A percentile compares a stretch with the other conserved stretches of the same genome.
Evolutionary conservation across 2,329 filamentous ascomycete genomes (phyloP).

Genomic region (Diaporthe ilicicola): DNA sequence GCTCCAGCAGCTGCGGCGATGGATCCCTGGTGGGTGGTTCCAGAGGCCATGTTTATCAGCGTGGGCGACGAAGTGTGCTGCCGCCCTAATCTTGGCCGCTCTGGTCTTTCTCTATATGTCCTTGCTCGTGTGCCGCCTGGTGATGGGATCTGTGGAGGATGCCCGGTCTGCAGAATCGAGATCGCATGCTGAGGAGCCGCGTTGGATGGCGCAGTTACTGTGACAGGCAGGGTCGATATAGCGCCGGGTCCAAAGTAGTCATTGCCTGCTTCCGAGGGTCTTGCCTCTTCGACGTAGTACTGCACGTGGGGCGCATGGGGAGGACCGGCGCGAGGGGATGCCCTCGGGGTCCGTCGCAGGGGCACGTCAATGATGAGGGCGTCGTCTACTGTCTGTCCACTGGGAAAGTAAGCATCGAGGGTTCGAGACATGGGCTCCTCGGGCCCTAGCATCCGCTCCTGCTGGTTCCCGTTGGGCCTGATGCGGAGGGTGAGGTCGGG

Average conservation of each 20-base stretch:
- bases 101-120: conserved; percentile 63
- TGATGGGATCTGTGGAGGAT: conserved; percentile 82
- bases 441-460: conserved; percentile 78
- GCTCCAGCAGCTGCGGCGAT: conserved; percentile 41
- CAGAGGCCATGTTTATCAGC: conserved; percentile 65
- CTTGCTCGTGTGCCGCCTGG: conserved; percentile 73
- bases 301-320: conserved; percentile 51
- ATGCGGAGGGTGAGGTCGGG: conserved; percentile 88
- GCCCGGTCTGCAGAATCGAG: conserved; percentile 80
- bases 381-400: conserved; percentile 87
- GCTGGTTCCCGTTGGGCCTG: conserved; percentile 70
- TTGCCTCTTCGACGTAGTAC: conserved; percentile 69
- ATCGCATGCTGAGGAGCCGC: conserved; percentile 60
- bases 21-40: conserved; percentile 50
- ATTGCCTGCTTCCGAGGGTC: conserved; percentile 73
- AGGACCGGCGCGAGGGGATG: conserved; percentile 73
- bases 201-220: conserved; percentile 48
- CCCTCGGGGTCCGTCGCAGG: conserved; percentile 76
- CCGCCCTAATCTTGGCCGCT: conserved; percentile 69
- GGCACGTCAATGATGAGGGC: conserved; percentile 92
- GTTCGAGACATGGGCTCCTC: conserved; percentile 85
- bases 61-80: conserved; percentile 87
- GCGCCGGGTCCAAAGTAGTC: conserved; percentile 83
- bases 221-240: conserved; percentile 51
- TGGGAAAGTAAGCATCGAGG: conserved; percentile 84